Conservation (phyloP, 345 rosid species). For the Acer negundo region DNA sequence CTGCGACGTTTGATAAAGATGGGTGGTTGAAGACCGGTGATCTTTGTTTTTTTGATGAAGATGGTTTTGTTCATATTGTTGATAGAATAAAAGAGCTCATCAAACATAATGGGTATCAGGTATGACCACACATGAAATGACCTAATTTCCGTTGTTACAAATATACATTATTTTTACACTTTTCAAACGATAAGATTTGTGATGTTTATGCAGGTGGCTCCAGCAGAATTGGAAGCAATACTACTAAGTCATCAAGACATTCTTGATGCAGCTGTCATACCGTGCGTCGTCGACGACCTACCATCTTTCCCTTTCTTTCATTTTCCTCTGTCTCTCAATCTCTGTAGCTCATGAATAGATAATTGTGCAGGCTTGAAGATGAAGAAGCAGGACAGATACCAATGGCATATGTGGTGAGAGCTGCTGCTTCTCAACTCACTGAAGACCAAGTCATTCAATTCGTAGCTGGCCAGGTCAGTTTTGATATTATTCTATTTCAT, state of each 20-base stretch:
- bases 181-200: no score
- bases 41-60: slow-evolving; percentile 56
- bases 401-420: slow-evolving; percentile 66
- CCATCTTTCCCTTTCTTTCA: neutral
- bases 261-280: slow-evolving; percentile 62
- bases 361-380: slow-evolving; percentile 52
- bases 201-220: slow-evolving; percentile 51
- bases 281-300: slow-evolving; percentile 31
- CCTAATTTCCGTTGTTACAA: no score
- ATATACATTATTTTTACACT: no score
- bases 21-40: slow-evolving; percentile 75
- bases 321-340: no score
- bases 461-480: slow-evolving; percentile 56
- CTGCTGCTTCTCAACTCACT: slow-evolving; percentile 42
- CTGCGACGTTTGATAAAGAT: slow-evolving; percentile 39
- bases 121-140: neutral
- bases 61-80: slow-evolving; percentile 53
- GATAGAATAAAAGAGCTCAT: slow-evolving; percentile 74
- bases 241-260: slow-evolving; percentile 53
- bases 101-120: slow-evolving; percentile 75
- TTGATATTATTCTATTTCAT: no score
- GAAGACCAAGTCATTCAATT: slow-evolving; percentile 55
- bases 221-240: slow-evolving; percentile 67
- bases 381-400: slow-evolving; percentile 70
- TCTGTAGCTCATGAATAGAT: neutral